phyloP scores from a whole-genome alignment of 2,329 filamentous ascomycete species.

The Trichophaea hybrida region DNA sequence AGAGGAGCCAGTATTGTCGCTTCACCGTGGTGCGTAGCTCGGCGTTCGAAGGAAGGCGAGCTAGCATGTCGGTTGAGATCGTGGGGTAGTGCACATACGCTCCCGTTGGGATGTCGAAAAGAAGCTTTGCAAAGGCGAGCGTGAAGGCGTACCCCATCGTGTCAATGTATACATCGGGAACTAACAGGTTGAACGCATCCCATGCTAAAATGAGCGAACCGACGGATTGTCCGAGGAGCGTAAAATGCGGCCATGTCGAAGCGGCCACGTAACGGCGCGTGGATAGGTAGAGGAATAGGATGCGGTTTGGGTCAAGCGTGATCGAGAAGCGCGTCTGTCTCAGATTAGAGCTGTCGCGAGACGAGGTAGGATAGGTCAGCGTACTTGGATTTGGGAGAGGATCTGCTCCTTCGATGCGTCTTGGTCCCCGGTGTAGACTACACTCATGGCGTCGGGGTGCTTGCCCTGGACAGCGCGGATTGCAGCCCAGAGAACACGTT shows the following conservation, averaged over 20 bases:
- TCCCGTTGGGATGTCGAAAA: constrained; percentile 76
- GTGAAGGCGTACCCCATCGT: constrained; percentile 97
- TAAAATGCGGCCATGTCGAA: constrained; percentile 81
- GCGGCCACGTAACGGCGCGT: constrained; percentile 76
- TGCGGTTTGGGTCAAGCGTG: constrained; percentile 62
- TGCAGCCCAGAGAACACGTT: constrained; percentile 91
- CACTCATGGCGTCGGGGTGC: constrained; percentile 77
- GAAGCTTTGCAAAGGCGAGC: constrained; percentile 62
- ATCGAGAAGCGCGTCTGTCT: constrained; percentile 77
- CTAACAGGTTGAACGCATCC: constrained; percentile 82
- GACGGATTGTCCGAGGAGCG: constrained; percentile 80
- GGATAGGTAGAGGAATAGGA: constrained; percentile 81
- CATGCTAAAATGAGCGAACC: constrained; percentile 77
- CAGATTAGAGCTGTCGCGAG: background rate
- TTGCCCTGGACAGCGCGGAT: constrained; percentile 77
- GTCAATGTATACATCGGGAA: constrained; percentile 88
- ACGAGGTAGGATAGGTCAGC: constrained; percentile 11
- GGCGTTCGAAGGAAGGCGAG: constrained; percentile 49
- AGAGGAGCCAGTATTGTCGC: constrained; percentile 70
- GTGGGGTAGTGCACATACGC: constrained; percentile 98
- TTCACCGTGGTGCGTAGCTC: constrained; percentile 74
- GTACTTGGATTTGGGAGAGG: constrained; percentile 58
- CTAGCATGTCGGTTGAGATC: constrained; percentile 95
- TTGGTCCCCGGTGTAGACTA: constrained; percentile 92
- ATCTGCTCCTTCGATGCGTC: constrained; percentile 71